A percentile compares a stretch with the other conserved stretches of the same genome.
Conservation (phyloP, 2,329 filamentous ascomycete species). For the Beauveria sp. region DNA sequence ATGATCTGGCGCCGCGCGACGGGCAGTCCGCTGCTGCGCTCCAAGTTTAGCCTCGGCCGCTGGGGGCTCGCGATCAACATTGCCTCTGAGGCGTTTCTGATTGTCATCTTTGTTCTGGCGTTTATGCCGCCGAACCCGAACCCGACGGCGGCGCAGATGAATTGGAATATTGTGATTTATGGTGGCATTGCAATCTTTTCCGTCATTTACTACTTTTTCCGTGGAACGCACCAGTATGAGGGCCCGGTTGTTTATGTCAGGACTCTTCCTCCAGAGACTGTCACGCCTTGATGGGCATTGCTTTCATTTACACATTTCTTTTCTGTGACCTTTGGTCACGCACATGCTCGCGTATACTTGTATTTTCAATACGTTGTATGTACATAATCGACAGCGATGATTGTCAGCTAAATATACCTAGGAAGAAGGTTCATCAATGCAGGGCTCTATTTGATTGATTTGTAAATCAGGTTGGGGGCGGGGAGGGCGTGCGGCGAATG, state of each 20-base stretch:
- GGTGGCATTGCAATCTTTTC: slow-evolving; percentile 30
- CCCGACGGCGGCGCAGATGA: slow-evolving; percentile 35
- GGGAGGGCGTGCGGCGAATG: too few relatives aligned
- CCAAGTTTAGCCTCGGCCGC: slow-evolving; percentile 28
- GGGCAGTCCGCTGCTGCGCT: slow-evolving; percentile 13
- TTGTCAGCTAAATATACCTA: too few relatives aligned
- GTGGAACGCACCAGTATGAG: slow-evolving; percentile 16
- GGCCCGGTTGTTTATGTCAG: slow-evolving; percentile 13
- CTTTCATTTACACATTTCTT: background rate
- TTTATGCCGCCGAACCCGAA: slow-evolving; percentile 36
- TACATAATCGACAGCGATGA: too few relatives aligned
- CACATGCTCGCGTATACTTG: too few relatives aligned
- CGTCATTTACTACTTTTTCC: slow-evolving; percentile 29
- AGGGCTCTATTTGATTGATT: too few relatives aligned
- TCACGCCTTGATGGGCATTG: background rate
- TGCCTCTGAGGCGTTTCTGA: slow-evolving; percentile 36
- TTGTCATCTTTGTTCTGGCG: slow-evolving; percentile 38
- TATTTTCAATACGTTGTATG: too few relatives aligned
- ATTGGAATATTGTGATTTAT: slow-evolving; percentile 43
- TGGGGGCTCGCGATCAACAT: slow-evolving; percentile 34
- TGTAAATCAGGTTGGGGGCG: too few relatives aligned
- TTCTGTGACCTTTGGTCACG: background rate
- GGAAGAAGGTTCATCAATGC: too few relatives aligned
- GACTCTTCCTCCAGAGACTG: background rate
- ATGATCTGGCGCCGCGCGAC: slow-evolving; percentile 36